Conservation (phyloP, 1,284 basidiomycete genomes). For the Vanrija sp. region DNA sequence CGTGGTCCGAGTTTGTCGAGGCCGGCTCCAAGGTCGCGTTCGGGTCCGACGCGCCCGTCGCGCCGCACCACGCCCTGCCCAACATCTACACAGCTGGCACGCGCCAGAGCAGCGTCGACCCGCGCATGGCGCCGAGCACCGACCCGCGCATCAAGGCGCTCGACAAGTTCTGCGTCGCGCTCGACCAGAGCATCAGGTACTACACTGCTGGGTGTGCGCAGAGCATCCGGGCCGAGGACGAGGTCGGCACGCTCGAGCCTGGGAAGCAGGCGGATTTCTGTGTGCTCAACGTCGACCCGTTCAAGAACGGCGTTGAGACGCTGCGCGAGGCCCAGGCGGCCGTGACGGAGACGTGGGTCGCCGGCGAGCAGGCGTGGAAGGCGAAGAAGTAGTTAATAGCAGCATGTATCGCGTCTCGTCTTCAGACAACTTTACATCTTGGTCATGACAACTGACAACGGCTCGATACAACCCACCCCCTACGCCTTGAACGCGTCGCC, state of each 20-base stretch:
- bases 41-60: conserved; percentile 31
- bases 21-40: conserved; percentile 25
- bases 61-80: conserved; percentile 27
- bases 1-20: conserved; percentile 29
- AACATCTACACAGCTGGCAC: conserved; percentile 35
- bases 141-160: conserved; percentile 12
- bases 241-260: conserved; percentile 18
- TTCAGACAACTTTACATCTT: too few relatives aligned
- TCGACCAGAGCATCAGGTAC: conserved; percentile 18
- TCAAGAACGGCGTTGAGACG: conserved; percentile 20
- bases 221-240: conserved; percentile 18
- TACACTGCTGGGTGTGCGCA: conserved; percentile 25
- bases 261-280: conserved; percentile 33
- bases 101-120: conserved; percentile 22
- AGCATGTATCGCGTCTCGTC: too few relatives aligned
- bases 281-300: conserved; percentile 30
- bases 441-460: too few relatives aligned
- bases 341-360: conserved; percentile 27
- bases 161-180: conserved; percentile 6
- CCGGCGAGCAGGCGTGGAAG: conserved; percentile 16
- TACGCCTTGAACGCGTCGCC: conserved; percentile 16
- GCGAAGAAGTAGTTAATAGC: neutral
- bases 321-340: conserved; percentile 26
- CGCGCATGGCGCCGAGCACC: conserved; percentile 7
- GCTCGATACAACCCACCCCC: too few relatives aligned